Evolutionary conservation across 2,329 filamentous ascomycete genomes (phyloP).

Genomic region (Akanthomyces dipterigenus): DNA sequence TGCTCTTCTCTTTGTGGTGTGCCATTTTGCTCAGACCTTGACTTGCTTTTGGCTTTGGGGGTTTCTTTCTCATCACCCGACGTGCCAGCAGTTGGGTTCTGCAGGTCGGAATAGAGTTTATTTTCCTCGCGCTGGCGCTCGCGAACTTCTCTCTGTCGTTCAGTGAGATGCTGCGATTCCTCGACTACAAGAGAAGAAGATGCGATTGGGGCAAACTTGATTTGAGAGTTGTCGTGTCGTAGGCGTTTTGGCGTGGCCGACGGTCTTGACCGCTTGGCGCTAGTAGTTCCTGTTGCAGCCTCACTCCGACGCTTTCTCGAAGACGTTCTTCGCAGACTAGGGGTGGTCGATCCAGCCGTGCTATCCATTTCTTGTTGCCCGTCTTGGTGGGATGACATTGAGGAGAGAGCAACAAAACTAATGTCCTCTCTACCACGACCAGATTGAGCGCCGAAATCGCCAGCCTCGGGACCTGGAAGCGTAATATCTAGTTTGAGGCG

Average conservation of each 20-base stretch:
- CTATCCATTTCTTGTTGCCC: constrained; percentile 12
- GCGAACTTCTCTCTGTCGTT: constrained; percentile 70
- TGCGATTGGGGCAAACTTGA: constrained; percentile 66
- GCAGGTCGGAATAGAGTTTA: constrained; percentile 61
- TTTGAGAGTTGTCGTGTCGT: constrained; percentile 75
- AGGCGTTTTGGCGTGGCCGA: constrained; percentile 45
- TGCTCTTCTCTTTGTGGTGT: constrained; percentile 39
- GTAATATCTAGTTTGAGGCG: constrained; percentile 44
- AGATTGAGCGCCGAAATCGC: constrained; percentile 32
- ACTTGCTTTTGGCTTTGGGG: constrained; percentile 1
- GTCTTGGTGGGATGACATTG: constrained; percentile 22
- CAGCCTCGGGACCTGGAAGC: constrained; percentile 36
- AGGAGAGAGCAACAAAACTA: constrained; percentile 25
- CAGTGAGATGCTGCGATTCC: constrained; percentile 70
- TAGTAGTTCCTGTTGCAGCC: not conserved
- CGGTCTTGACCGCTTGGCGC: constrained; percentile 17
- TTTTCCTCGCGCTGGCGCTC: constrained; percentile 63
- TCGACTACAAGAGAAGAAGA: constrained; percentile 45
- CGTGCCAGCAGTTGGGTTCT: constrained; percentile 16
- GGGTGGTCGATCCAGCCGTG: constrained; percentile 10
- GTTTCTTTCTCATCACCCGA: constrained; percentile 11
- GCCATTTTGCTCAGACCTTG: constrained; percentile 27
- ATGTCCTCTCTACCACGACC: constrained; percentile 42
- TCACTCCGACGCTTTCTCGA: constrained; percentile 15
- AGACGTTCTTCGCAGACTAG: constrained; percentile 15